Evolutionary conservation across 768 basidiomycete species (phyloP).

Genomic region (Leucocoprinus sp.): DNA sequence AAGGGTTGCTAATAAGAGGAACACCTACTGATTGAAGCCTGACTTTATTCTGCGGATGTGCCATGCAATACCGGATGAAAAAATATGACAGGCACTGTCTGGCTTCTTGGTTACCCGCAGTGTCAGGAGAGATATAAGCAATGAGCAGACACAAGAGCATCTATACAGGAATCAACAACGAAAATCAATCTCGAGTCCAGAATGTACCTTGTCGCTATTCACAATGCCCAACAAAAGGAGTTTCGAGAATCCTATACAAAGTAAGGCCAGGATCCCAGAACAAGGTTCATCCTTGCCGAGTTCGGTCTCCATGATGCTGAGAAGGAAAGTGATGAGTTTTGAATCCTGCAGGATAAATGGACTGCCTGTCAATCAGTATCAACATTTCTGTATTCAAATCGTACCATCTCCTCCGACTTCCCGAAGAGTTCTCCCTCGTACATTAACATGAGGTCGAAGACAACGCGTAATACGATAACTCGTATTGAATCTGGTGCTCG

Average conservation of each 20-base stretch:
- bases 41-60: conserved; percentile 69
- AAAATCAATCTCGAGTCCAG: not conserved
- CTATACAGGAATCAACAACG: conserved; percentile 15
- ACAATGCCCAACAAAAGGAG: conserved; percentile 82
- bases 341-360: conserved; percentile 22
- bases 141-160: conserved; percentile 33
- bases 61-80: conserved; percentile 91
- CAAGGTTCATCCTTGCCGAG: conserved; percentile 60
- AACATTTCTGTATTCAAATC: conserved; percentile 9
- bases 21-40: conserved; percentile 42
- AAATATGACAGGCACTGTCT: conserved; percentile 94
- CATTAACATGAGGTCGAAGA: conserved; percentile 88
- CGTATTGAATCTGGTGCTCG: conserved; percentile 69
- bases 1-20: not conserved
- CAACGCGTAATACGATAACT: conserved; percentile 70
- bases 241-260: conserved; percentile 83
- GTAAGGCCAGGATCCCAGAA: conserved; percentile 63
- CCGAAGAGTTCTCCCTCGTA: conserved; percentile 76
- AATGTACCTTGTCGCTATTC: conserved; percentile 62
- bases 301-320: conserved; percentile 21
- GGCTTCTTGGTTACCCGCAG: conserved; percentile 74
- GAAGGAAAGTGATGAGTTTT: conserved; percentile 37
- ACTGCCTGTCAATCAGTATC: not conserved
- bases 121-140: conserved; percentile 81
- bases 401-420: conserved; percentile 34